Conservation (phyloP, 129 eudicot genomes). For the Apium graveolens region DNA sequence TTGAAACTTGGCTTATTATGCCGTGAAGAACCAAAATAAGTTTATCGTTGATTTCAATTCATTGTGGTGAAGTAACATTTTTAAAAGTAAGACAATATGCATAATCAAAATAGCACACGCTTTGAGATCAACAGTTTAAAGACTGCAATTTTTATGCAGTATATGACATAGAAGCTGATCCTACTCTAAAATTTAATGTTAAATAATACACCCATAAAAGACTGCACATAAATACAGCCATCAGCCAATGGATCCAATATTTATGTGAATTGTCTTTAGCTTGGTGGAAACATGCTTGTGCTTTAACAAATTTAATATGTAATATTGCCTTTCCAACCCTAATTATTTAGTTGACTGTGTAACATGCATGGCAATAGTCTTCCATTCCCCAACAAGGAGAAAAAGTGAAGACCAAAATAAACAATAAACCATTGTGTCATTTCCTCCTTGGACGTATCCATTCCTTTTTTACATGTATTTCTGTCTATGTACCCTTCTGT, state of each 20-base stretch:
- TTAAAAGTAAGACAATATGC: neutral
- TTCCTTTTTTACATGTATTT: neutral
- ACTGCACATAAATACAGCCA: neutral
- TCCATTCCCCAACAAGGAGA: neutral
- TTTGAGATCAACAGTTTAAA: neutral
- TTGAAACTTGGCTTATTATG: neutral
- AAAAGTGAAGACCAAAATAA: neutral
- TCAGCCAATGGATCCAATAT: neutral
- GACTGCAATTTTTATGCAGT: neutral
- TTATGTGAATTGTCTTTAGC: neutral
- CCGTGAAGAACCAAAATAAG: neutral
- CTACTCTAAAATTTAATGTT: neutral
- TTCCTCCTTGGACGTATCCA: neutral
- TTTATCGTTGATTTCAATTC: neutral
- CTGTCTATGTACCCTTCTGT: neutral
- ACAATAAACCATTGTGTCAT: neutral
- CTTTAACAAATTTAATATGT: neutral
- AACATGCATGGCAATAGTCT: neutral
- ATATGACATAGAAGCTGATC: neutral
- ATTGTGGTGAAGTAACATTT: neutral
- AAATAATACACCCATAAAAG: neutral
- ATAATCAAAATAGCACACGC: neutral
- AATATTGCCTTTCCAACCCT: neutral
- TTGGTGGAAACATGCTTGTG: neutral
- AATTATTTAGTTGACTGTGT: neutral